phyloP scores from a whole-genome alignment of 345 rosid species.

The Populus pruinosa region DNA sequence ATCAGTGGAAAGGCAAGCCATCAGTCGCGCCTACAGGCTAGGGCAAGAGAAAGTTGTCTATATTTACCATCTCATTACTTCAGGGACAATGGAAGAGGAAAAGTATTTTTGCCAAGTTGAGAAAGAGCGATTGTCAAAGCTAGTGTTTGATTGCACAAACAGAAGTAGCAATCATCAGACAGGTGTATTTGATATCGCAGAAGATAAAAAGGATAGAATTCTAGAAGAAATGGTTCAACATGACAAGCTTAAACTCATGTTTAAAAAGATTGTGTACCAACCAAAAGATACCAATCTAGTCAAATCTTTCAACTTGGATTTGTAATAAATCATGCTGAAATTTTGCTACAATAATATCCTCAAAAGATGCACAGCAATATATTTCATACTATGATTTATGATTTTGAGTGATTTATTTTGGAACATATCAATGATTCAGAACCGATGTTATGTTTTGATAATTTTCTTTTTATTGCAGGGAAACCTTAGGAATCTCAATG shows the following conservation, averaged over 20 bases:
- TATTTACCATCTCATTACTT: constrained; percentile 59
- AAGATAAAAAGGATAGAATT: constrained; percentile 21
- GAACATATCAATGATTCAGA: not conserved
- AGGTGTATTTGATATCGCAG: not conserved
- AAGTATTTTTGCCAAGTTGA: constrained; percentile 48
- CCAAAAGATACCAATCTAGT: constrained; percentile 23
- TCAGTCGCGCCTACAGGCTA: constrained; percentile 73
- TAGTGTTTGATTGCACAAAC: constrained; percentile 41
- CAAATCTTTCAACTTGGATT: constrained; percentile 17
- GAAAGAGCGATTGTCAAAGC: constrained; percentile 53
- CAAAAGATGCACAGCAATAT: not conserved
- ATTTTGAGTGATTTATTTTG: not conserved
- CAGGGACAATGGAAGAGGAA: constrained; percentile 48
- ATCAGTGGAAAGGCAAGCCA: constrained; percentile 74
- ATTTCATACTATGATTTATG: not conserved
- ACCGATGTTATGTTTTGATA: not conserved
- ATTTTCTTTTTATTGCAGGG: not conserved
- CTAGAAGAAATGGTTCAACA: constrained; percentile 31
- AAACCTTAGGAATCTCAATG: no score
- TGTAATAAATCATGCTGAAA: not conserved
- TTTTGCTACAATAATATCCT: not conserved
- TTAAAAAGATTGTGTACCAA: constrained; percentile 30
- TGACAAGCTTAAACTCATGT: constrained; percentile 19
- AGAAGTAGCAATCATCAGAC: not conserved
- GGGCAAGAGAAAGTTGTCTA: constrained; percentile 66